A percentile compares a stretch with the other conserved stretches of the same genome.
phyloP scores from a whole-genome alignment of 768 basidiomycete species.

The Russula virescens region DNA sequence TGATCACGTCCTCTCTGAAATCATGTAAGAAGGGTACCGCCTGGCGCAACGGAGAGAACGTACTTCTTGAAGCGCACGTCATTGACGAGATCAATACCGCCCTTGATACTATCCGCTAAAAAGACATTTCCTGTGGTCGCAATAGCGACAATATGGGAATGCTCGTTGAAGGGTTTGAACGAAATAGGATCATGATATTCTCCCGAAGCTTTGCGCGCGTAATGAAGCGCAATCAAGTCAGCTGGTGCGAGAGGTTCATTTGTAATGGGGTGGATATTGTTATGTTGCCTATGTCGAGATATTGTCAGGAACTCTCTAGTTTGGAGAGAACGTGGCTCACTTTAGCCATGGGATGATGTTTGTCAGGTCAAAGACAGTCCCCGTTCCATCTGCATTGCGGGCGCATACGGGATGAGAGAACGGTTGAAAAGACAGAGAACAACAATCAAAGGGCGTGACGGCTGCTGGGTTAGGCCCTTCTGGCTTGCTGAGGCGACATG shows the following conservation, averaged over 20 bases:
- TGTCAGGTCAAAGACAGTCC: slow-evolving; percentile 79
- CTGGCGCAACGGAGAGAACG: slow-evolving; percentile 20
- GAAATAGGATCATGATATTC: slow-evolving; percentile 95
- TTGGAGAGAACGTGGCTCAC: slow-evolving; percentile 38
- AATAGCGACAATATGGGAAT: slow-evolving; percentile 91
- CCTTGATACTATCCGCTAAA: slow-evolving; percentile 83
- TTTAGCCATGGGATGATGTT: slow-evolving; percentile 96
- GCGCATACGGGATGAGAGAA: slow-evolving; percentile 87
- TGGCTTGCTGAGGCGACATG: slow-evolving; percentile 44
- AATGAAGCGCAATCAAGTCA: slow-evolving; percentile 74
- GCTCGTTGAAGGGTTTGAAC: slow-evolving; percentile 95
- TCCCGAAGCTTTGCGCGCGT: slow-evolving; percentile 77
- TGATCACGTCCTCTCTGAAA: slow-evolving; percentile 79
- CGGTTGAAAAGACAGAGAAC: slow-evolving; percentile 84
- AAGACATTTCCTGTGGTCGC: slow-evolving; percentile 91
- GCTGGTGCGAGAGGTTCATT: slow-evolving; percentile 63
- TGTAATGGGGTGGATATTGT: slow-evolving; percentile 75
- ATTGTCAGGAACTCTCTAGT: background rate
- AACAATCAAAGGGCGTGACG: slow-evolving; percentile 82
- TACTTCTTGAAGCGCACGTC: slow-evolving; percentile 85
- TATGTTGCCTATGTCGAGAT: slow-evolving; percentile 54
- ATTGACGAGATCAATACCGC: slow-evolving; percentile 77
- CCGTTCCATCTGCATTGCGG: slow-evolving; percentile 73
- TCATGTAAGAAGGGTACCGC: slow-evolving; percentile 8
- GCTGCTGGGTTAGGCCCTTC: slow-evolving; percentile 61